These are phyloP conservation scores for Elsinoe fawcettii DNA, from an alignment of 2,329 filamentous ascomycete species.

Conservation along the genomic window DNA sequence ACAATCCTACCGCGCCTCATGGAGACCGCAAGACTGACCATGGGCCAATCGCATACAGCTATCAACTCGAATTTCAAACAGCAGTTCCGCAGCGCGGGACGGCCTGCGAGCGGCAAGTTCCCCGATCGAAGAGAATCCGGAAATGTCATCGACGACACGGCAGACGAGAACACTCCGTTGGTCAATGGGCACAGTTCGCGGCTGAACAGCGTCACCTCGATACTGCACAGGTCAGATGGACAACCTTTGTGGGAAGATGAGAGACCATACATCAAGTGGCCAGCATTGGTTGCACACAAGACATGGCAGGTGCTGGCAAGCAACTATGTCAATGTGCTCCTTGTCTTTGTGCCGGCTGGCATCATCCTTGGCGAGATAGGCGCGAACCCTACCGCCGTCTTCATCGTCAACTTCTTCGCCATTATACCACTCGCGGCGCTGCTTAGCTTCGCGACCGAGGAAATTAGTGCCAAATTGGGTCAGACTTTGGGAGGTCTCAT, in stretches of 20 bases:
- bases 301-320: constrained; percentile 39
- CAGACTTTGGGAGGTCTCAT: constrained; percentile 82
- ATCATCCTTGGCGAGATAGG: constrained; percentile 56
- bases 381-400: constrained; percentile 62
- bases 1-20: background rate
- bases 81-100: constrained; percentile 15
- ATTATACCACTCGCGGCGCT: constrained; percentile 85
- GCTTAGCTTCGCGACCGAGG: constrained; percentile 82
- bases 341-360: constrained; percentile 66
- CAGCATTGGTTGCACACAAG: constrained; percentile 28
- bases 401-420: constrained; percentile 87
- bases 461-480: constrained; percentile 68
- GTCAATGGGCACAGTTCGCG: constrained; percentile 19
- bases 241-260: constrained; percentile 23
- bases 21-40: constrained; percentile 14
- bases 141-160: constrained; percentile 46
- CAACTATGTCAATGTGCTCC: constrained; percentile 59
- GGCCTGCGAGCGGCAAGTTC: constrained; percentile 7
- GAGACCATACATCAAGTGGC: constrained; percentile 27
- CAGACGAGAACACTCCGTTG: constrained; percentile 26
- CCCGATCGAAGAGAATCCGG: background rate
- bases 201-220: constrained; percentile 13
- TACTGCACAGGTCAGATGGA: constrained; percentile 15
- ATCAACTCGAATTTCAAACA: constrained; percentile 16
- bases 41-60: constrained; percentile 12